A percentile compares a stretch with the other conserved stretches of the same genome.
phyloP scores from a whole-genome alignment of 805 yeast genomes.

The Candida xyloterini region DNA sequence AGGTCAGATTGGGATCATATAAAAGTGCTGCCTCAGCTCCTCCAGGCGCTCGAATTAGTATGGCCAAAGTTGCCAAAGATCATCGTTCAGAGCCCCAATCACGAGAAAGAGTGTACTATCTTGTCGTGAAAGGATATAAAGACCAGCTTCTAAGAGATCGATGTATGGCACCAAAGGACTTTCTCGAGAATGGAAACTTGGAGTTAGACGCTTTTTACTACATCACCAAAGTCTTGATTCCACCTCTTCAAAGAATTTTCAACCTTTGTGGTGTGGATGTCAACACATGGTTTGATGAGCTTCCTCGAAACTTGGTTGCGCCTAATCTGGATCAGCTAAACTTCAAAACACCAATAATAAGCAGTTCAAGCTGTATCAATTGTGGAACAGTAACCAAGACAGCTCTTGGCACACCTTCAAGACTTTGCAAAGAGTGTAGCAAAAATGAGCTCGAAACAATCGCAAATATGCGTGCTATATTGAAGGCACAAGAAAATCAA shows the following conservation, averaged over 20 bases:
- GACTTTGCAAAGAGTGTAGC: conserved; percentile 36
- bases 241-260: conserved; percentile 85
- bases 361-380: conserved; percentile 29
- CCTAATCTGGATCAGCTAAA: conserved; percentile 14
- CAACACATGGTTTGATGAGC: conserved; percentile 66
- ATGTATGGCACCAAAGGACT: conserved; percentile 74
- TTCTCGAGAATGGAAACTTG: conserved; percentile 40
- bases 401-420: conserved; percentile 2
- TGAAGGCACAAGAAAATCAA: conserved; percentile 28
- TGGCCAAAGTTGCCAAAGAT: conserved; percentile 59
- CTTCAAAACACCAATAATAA: conserved; percentile 21
- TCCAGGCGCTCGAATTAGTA: conserved; percentile 87
- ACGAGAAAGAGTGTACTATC: conserved; percentile 81
- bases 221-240: conserved; percentile 76
- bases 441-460: conserved; percentile 36
- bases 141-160: conserved; percentile 71
- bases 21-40: conserved; percentile 72
- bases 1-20: conserved; percentile 81
- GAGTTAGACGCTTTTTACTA: conserved; percentile 81
- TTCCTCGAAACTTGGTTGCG: conserved; percentile 44
- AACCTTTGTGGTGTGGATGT: conserved; percentile 81
- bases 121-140: conserved; percentile 57
- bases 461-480: conserved; percentile 29
- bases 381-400: conserved; percentile 23
- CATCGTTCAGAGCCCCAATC: conserved; percentile 81